Conservation (phyloP, 495 filamentous ascomycete species). For the Tetracladium setigerum region DNA sequence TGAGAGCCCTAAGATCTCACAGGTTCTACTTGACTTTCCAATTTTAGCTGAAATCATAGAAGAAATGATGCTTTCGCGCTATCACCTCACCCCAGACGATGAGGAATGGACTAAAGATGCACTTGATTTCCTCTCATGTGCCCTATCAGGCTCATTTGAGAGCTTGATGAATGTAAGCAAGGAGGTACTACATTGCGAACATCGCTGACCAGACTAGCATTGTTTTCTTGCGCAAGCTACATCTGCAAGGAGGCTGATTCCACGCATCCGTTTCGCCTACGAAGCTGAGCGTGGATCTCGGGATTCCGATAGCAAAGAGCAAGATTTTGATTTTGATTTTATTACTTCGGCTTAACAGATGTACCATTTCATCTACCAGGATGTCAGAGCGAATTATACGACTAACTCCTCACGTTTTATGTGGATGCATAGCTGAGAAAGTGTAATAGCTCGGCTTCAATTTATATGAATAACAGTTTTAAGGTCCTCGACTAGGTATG, state of each 20-base stretch:
- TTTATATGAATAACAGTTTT: no score
- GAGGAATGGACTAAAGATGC: neutral
- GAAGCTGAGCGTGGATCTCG: no score
- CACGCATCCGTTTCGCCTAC: no score
- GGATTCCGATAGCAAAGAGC: no score
- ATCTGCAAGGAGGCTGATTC: neutral
- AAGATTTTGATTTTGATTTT: no score
- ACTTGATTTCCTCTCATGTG: constrained; percentile 5
- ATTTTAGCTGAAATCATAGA: constrained; percentile 8
- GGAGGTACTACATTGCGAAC: neutral
- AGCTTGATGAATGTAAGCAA: constrained; percentile 1
- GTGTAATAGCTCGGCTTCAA: no score
- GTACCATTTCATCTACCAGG: no score
- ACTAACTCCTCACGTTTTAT: no score
- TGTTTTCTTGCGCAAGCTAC: neutral
- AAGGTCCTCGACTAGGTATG: no score
- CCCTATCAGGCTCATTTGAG: constrained; percentile 1
- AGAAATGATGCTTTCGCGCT: constrained; percentile 8
- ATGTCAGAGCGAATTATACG: no score
- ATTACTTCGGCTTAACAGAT: no score
- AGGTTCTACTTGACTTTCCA: constrained; percentile 7
- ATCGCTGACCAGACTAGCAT: neutral
- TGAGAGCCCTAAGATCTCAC: neutral
- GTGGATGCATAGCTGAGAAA: no score
- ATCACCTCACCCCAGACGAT: constrained; percentile 2